Base-by-base conservation (phyloP, 495 filamentous ascomycete species). In the Xanthoparmelia taractica region DNA sequence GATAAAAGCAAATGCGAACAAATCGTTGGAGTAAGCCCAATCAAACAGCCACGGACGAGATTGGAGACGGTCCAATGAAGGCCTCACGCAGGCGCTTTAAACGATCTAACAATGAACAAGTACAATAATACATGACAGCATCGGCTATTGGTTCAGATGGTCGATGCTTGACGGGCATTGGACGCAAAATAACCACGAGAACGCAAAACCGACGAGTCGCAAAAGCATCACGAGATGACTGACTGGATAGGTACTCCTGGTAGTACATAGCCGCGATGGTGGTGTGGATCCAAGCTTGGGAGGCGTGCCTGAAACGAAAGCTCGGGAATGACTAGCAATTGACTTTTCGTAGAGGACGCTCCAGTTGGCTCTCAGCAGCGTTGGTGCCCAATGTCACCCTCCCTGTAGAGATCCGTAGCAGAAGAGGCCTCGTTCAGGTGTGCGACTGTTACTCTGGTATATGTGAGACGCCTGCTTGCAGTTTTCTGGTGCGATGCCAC, bases 211-310 rank as follows among this genome's bases (percentile, higher is more conserved):
- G 25, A 61, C 57, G 20, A 50, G 58, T 50, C 57, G 61, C 54
- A 23, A 40, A 41, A 65, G 13, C n/a, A 0, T 37, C n/a, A 63
- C 8, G 12, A 50, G 68, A 59, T 55, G 58, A 79, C 85, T 75
- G 80, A 87, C 85, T 85, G 61, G 82, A 81, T 69, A 88, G 79
- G 73, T 88, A 88, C 71, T 84, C 83, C 65, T 85, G 81, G 75
- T 88, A 87, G 74, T 85, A 87, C 85, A 63, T 63, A 63, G 56
- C 55, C 52, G 43, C 55, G 55, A 57, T 48, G 31, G 23, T 48
- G 33, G 85, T 86, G 69, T 65, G 59, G 38, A 54, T 37, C 61
- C 38, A 57, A 61, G 61, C 33, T n/a, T 38, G 37, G 56, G 63
- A 50, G 45, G 55, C 47, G 50, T 60, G 45, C 57, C 17, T 40